Conservation (phyloP, 352 stramenopile genomes). For the Pythium utonaiense region DNA sequence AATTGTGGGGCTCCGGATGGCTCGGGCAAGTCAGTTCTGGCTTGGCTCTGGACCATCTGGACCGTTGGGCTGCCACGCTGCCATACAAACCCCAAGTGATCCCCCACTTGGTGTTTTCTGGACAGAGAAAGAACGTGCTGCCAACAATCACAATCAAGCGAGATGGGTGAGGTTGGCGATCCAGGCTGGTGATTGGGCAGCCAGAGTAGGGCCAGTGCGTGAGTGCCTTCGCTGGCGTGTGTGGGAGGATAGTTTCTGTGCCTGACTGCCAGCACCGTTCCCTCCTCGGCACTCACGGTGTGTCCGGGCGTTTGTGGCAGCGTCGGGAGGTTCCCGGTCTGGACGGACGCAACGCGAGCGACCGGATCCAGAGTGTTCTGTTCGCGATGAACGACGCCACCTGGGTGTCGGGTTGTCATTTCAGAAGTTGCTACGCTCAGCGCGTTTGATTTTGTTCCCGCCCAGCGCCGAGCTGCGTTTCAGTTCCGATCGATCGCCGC, state of each 20-base stretch:
- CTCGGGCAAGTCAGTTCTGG: constrained; percentile 19
- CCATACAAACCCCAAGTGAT: constrained; percentile 9
- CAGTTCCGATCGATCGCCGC: constrained; percentile 7
- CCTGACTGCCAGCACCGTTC: constrained; percentile 12
- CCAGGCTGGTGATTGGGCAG: constrained; percentile 10
- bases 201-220: constrained; percentile 15
- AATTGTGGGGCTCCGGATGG: constrained; percentile 17
- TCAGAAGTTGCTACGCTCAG: constrained; percentile 17
- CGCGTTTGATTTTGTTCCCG: constrained; percentile 1
- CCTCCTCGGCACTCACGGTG: constrained; percentile 6
- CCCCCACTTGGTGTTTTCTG: constrained; percentile 13
- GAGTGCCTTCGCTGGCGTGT: constrained; percentile 8
- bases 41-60: constrained; percentile 2
- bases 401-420: constrained; percentile 27
- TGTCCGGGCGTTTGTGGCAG: neutral
- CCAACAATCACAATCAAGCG: constrained; percentile 19
- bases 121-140: constrained; percentile 12
- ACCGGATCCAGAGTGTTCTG: constrained; percentile 4
- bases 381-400: constrained; percentile 18
- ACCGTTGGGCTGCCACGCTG: neutral
- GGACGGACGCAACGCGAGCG: neutral
- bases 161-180: constrained; percentile 7
- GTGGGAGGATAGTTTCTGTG: neutral
- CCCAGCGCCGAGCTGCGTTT: neutral
- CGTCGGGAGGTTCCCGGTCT: neutral